Conservation (phyloP, 148 eudicot genomes). For the Heliamphora exappendiculata region DNA sequence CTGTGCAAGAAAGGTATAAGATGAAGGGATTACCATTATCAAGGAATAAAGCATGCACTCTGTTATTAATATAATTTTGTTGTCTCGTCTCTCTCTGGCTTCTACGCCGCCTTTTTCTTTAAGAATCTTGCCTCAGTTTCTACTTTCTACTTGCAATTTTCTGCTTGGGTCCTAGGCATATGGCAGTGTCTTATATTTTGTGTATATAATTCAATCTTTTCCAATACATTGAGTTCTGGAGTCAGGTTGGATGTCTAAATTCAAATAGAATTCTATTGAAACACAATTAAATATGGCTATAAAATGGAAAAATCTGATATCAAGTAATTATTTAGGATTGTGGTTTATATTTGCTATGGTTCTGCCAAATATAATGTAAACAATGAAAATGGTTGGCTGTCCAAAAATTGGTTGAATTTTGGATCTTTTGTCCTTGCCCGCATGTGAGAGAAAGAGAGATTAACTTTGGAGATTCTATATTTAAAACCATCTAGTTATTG, state of each 20-base stretch:
- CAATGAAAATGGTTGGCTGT: not conserved
- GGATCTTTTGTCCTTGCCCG: not conserved
- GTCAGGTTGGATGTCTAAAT: not conserved
- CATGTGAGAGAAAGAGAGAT: not conserved
- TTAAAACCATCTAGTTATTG: not conserved
- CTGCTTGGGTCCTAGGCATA: not conserved
- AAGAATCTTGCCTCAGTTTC: not conserved
- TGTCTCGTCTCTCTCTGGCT: conserved; percentile 1
- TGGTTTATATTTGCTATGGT: not conserved
- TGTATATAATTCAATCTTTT: not conserved
- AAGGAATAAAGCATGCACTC: not conserved
- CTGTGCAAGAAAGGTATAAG: conserved; percentile 80
- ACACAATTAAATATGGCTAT: not conserved
- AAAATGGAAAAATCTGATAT: not conserved
- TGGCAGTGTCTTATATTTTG: not conserved
- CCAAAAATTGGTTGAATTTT: not conserved
- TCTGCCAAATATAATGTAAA: not conserved
- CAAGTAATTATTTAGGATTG: not conserved
- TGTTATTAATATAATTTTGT: not conserved
- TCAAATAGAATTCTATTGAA: not conserved
- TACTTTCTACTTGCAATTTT: not conserved
- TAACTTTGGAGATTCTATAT: not conserved
- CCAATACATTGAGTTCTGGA: not conserved
- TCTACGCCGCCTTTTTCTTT: too few relatives aligned
- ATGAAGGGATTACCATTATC: not conserved